Base-by-base conservation (phyloP, 345 rosid genomes). In the Corchorus capsularis region DNA sequence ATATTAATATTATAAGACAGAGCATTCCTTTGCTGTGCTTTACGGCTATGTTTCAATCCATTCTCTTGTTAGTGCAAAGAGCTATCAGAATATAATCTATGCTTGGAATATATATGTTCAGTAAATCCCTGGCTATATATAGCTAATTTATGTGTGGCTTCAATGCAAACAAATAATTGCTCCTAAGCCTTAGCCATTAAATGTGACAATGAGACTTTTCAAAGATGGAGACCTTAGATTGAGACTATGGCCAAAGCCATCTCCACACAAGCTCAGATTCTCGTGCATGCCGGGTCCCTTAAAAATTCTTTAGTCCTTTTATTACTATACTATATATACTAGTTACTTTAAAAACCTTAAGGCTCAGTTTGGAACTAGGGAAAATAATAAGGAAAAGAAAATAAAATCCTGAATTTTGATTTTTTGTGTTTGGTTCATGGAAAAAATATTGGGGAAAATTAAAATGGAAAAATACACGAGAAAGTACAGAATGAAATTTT, bases 241-340 rank as follows among this genome's bases (percentile, higher is more conserved):
- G 61, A 56, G 61, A 56, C 61, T 32, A 16, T 56, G 9, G 61
- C 61, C 61, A 4, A 56, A n/a, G 27, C 22, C 61, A 56, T 56
- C 20, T 56, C 61, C 61, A 56, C 61, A 56, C 61, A 56, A 56
- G 32, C 61, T n/a, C 32, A n/a, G 61, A 56, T 56, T 55, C 60
- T 50, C 55, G 15, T 50, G 10, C 60, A 13, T n/a, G 22, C 61
- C 27, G 8, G 4, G 27, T 8, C 22, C 61, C 20, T n/a, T 56
- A 5, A 3, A 19, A 53, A 4, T 41, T 41, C 45, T 41, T 41
- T 41, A 41, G 6, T 41, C 45, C 22, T 27, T 39, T 39, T 39
- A 3, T 6, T 39, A 39, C n/a, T n/a, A n/a, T n/a, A n/a, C n/a
- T n/a, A n/a, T n/a, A n/a, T n/a, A n/a, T n/a, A n/a, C 43, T 39